Evolutionary conservation across 2,329 filamentous ascomycete species (phyloP).

Genomic region (Aureobasidium sp.): DNA sequence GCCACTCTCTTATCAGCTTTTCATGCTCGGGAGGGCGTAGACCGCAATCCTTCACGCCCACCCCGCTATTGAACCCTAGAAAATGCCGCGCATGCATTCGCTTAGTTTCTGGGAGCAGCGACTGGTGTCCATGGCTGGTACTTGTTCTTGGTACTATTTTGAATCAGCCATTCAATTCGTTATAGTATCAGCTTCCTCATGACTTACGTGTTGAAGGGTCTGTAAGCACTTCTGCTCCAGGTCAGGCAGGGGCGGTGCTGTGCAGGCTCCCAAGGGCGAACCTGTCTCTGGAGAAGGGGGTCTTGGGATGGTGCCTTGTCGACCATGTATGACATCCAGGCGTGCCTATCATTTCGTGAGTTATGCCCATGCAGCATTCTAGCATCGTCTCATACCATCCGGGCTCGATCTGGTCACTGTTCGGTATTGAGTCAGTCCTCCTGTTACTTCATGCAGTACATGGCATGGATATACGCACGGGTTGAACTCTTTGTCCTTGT

Average conservation of each 20-base stretch:
- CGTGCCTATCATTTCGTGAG: slow-evolving; percentile 53
- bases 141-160: slow-evolving; percentile 39
- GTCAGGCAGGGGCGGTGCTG: slow-evolving; percentile 70
- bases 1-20: slow-evolving; percentile 5
- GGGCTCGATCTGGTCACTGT: slow-evolving; percentile 75
- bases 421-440: slow-evolving; percentile 12
- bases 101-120: slow-evolving; percentile 30
- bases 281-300: slow-evolving; percentile 55
- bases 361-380: background rate
- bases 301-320: slow-evolving; percentile 79
- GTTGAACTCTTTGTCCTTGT: slow-evolving; percentile 78
- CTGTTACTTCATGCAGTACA: background rate
- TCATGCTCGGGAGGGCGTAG: background rate
- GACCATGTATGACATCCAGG: slow-evolving; percentile 91
- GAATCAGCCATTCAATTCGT: background rate
- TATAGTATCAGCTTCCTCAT: background rate
- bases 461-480: slow-evolving; percentile 42
- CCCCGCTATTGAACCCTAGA: background rate
- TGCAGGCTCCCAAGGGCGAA: slow-evolving; percentile 66
- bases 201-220: slow-evolving; percentile 89
- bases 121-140: slow-evolving; percentile 40
- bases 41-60: slow-evolving; percentile 6
- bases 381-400: slow-evolving; percentile 54
- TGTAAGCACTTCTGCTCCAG: slow-evolving; percentile 68
- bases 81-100: background rate